Evolutionary conservation across 805 yeast species (phyloP), one percentile per base, ranked within the genome.

Genomic region (Grigorovia transvaalensis): DNA sequence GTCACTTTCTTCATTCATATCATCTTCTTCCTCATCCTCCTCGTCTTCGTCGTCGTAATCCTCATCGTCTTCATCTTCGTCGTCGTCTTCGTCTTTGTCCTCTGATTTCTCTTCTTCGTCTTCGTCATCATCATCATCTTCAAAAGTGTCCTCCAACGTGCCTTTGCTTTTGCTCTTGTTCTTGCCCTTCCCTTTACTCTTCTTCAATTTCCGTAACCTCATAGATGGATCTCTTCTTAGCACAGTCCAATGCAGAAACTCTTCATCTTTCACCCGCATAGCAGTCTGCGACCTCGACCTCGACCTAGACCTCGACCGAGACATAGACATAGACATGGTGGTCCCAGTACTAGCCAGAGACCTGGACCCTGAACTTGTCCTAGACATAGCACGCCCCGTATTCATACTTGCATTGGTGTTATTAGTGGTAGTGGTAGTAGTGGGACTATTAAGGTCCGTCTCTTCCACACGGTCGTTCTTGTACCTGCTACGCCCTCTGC

Each of bases 151-250:
- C 61, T 11, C 11, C 15, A 12, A 57, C 61, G 19, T 61, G 55
- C 13, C 30, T 56, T 7, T 43, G 46, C 17, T 40, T 58, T 8
- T 56, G 59, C 2, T 56, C 57, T 2, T 47, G 59, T 9, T 47
- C 56, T 9, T 58, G 56, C 8, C 41, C 55, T 2, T 43, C 48
- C 1, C 44, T 50, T 4, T 46, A 44, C 9, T 48, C 45, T 5
- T 57, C 60, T 12, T 45, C 47, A 18, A 17, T 27, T 18, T 45
- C 42, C 35, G 18, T 51, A 84, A 64, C 53, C 93, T 69, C 59
- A 82, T 85, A 55, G 82, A 81, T 0, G 95, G 95, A 59, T 85
- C 90, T 58, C 81, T 85, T 51, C 78, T 77, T 47, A 86, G 74
- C 44, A 85, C 81, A 0, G 86, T 77, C 81, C 85, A 84, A 57